These are phyloP conservation scores for Fusarium begoniae DNA, from an alignment of 2,329 filamentous ascomycete genomes.

Conservation along the genomic window DNA sequence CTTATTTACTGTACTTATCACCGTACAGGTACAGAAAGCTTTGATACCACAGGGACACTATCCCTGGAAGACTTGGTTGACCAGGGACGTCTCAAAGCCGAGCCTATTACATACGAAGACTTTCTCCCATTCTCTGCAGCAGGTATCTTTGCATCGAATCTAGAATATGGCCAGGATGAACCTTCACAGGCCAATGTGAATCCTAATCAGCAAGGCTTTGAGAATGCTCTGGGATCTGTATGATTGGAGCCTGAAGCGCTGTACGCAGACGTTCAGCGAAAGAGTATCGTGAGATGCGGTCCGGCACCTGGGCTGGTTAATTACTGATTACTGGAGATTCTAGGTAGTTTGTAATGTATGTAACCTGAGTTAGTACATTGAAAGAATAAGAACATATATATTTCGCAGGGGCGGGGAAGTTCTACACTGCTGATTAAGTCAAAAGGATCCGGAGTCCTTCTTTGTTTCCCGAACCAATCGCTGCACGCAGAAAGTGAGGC, in stretches of 20 bases:
- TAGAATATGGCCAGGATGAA: constrained; percentile 4
- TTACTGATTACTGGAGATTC: too few species aligned
- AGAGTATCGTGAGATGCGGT: constrained; percentile 10
- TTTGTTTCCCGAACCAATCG: too few species aligned
- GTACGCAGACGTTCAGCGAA: neutral
- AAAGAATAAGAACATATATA: too few species aligned
- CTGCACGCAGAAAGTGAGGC: too few species aligned
- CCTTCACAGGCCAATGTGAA: neutral
- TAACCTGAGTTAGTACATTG: too few species aligned
- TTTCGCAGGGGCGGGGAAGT: too few species aligned
- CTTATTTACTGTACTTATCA: constrained; percentile 54
- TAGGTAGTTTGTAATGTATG: too few species aligned
- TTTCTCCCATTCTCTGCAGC: constrained; percentile 62
- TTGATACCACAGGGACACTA: neutral
- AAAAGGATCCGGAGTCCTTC: too few species aligned
- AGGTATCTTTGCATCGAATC: constrained; percentile 59
- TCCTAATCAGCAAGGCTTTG: neutral
- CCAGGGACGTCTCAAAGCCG: constrained; percentile 45
- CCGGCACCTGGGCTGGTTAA: neutral
- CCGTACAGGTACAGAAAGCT: neutral
- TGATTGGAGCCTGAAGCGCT: constrained; percentile 2
- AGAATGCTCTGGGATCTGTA: neutral
- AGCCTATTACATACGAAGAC: constrained; percentile 62
- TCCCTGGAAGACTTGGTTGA: constrained; percentile 46
- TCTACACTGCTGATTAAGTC: too few species aligned